Conservation (phyloP, 2,329 filamentous ascomycete species). For the Claviceps humidiphila region DNA sequence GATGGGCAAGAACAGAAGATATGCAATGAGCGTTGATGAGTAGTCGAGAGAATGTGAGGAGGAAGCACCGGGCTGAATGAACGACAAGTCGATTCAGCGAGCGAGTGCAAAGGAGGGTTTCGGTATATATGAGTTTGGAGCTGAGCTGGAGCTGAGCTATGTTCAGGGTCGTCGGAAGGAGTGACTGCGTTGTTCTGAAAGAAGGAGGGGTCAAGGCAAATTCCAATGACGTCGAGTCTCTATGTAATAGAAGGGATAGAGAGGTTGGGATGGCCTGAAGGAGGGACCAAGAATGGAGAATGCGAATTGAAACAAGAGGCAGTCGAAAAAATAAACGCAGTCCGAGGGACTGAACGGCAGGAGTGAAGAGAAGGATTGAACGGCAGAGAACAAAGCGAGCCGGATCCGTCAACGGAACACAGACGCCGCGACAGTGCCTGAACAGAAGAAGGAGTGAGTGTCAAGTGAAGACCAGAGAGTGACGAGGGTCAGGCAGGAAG, state of each 20-base stretch:
- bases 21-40: background rate
- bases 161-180: background rate
- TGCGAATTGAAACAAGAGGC: background rate
- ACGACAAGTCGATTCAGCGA: background rate
- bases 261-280: background rate
- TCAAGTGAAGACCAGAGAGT: background rate
- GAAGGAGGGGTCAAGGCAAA: background rate
- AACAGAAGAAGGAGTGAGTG: conserved; percentile 3
- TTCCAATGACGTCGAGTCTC: conserved; percentile 9
- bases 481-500: background rate
- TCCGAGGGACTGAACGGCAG: background rate
- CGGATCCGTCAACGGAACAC: conserved; percentile 4
- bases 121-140: background rate
- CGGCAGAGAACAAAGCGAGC: conserved; percentile 8
- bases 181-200: background rate
- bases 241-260: conserved; percentile 6
- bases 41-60: background rate
- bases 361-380: conserved; percentile 17
- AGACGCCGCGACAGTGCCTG: background rate
- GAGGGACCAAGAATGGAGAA: conserved; percentile 1
- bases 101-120: background rate
- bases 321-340: background rate
- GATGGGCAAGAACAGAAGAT: background rate
- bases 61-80: background rate
- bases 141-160: background rate